Evolutionary conservation across 371 early-diverging fungal genomes (phyloP), one percentile per base, ranked within the genome.

Genomic region (Apophysomyces ossiformis): DNA sequence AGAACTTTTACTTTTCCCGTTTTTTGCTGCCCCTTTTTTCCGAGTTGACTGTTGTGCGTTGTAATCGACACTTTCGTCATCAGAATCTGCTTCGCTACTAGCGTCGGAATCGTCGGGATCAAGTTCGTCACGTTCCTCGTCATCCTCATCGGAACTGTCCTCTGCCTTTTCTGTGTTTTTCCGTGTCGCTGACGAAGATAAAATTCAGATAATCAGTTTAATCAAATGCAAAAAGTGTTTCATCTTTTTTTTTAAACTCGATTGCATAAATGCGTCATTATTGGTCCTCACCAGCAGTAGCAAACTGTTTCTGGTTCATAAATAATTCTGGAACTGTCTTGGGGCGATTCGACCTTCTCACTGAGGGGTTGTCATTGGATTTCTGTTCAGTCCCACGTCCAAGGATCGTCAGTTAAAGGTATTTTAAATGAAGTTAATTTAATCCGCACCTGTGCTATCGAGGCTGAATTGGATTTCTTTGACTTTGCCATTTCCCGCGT

Each of bases 291-390:
- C 32, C 56, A 45, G 58, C 43, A 32, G n/a, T 57, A n/a, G 62
- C 65, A 61, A 65, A 61, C 26, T 63, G 57, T 41, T 66, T 71
- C 62, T 74, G 71, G n/a, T 67, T 69, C 13, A 56, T 50, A 57
- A 74, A 74, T 61, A 74, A 64, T 18, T 71, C 69, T 57, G 75
- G 69, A 5, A 74, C 72, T 37, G 74, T 71, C 58, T 37, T 71
- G 21, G 63, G 38, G 26, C 74, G 74, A 64, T 54, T 54, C 6
- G 71, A 65, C 57, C 64, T 58, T 46, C 63, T 45, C 32, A 32
- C 37, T 50, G 54, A 50, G 16, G 54, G 21, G 21, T 50, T 21
- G 21, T 50, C 54, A 21, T 8, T 26, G 9, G 54, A 50, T 50
- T 50, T 50, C 54, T 50, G 21, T 26, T 26, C 32, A 26, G 32